Percentiles rank a stretch among this genome's conserved stretches.
These are phyloP conservation scores for Dipodascus geniculatus DNA, from an alignment of 805 yeast genomes.

Conservation along the genomic window DNA sequence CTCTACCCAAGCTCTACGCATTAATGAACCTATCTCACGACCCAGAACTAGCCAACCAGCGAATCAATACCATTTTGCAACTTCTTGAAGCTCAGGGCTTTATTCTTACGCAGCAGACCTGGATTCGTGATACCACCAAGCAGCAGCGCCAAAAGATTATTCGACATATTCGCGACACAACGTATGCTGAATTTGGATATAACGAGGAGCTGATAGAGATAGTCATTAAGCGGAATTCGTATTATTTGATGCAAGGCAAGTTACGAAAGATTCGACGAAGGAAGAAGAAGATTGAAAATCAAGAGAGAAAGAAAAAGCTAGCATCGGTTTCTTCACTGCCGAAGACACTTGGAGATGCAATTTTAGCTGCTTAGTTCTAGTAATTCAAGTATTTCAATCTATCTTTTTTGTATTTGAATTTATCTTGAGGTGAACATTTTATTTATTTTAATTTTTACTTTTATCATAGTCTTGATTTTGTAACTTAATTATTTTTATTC, in stretches of 20 bases:
- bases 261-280: slow-evolving; percentile 52
- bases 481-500: too few relatives aligned
- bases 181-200: slow-evolving; percentile 40
- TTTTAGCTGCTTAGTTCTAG: not conserved
- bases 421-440: too few relatives aligned
- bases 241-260: slow-evolving; percentile 68
- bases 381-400: not conserved
- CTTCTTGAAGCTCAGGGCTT: slow-evolving; percentile 45
- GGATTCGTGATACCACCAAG: slow-evolving; percentile 70
- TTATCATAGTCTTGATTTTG: not conserved
- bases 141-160: slow-evolving; percentile 39
- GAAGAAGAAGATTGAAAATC: slow-evolving; percentile 3
- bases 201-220: slow-evolving; percentile 48
- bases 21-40: slow-evolving; percentile 29
- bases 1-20: slow-evolving; percentile 26
- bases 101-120: slow-evolving; percentile 64
- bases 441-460: too few relatives aligned
- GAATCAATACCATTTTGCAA: slow-evolving; percentile 28
- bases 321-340: not conserved
- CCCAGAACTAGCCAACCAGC: slow-evolving; percentile 26
- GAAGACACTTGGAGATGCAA: not conserved
- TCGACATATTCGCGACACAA: slow-evolving; percentile 35
- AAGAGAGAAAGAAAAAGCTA: not conserved
- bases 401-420: too few relatives aligned
- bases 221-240: slow-evolving; percentile 70